Evolutionary conservation across 2,329 filamentous ascomycete genomes (phyloP).

Genomic region (Dryadomyces quercivorus): DNA sequence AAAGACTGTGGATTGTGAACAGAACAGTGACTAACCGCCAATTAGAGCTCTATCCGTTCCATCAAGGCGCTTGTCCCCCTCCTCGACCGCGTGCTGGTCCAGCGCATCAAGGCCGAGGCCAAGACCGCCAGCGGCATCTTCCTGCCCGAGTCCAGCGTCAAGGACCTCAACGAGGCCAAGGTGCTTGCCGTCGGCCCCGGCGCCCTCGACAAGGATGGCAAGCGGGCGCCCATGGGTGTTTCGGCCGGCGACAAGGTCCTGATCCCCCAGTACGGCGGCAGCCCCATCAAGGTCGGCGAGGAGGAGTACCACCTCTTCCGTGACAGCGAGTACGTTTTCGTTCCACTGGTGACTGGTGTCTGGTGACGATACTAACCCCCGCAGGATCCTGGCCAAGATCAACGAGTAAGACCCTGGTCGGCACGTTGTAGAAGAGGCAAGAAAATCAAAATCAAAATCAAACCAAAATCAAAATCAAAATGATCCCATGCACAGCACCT

Average conservation of each 20-base stretch:
- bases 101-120: constrained; percentile 92
- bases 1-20: no score
- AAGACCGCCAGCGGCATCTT: constrained; percentile 97
- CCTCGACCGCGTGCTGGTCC: constrained; percentile 94
- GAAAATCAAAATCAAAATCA: constrained; percentile 13
- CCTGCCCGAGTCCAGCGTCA: constrained; percentile 90
- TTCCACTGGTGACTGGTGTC: background rate
- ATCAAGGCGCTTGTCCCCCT: constrained; percentile 92
- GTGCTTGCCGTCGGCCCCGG: constrained; percentile 93
- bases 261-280: constrained; percentile 94
- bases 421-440: background rate
- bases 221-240: constrained; percentile 77
- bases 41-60: constrained; percentile 61
- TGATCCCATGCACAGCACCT: no score
- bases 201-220: constrained; percentile 74
- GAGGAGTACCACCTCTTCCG: constrained; percentile 94
- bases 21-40: constrained; percentile 23
- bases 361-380: background rate
- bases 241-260: constrained; percentile 78
- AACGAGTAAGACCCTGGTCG: constrained; percentile 56
- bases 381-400: constrained; percentile 94
- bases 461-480: constrained; percentile 9
- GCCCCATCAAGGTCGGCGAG: constrained; percentile 91
- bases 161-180: constrained; percentile 97
- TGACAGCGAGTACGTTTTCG: constrained; percentile 79